Evolutionary conservation across 1,139 yeast species (phyloP), one percentile per base, ranked within the genome.

Genomic region (Kodamaea fungicola): DNA sequence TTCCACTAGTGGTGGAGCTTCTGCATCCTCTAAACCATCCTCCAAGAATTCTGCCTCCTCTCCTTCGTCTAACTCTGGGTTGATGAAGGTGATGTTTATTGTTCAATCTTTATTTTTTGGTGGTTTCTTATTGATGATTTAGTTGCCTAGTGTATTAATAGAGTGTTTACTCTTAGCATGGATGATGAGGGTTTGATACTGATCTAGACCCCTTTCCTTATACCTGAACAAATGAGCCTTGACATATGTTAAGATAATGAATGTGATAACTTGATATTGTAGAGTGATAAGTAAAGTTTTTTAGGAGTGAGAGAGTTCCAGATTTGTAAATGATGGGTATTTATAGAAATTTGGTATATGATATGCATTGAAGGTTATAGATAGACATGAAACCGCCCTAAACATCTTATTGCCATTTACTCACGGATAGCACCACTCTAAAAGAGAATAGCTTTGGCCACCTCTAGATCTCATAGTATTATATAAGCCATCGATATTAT

Each of bases 81-180:
- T 50, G 10, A 39, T 50, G 28, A 48, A 49, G 33, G 44, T 43
- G 8, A 42, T 52, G 32, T 38, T 52, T 31, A 41, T 44, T 38
- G 39, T 49, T 22, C 59, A 54, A 37, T 39, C 59, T 7, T 37
- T 51, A 16, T 32, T 52, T 6, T 47, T 56, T 41, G 59, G 59
- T 26, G 59, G 59, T 22, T 51, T 48, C 22, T 47, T 54, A 38
- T 32, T 49, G 33, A 32, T 43, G 28, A 37, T 43, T 31, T 45
- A 38, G 5, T 16, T 16, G 19, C 19, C 19, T 16, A 16, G 19
- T 16, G 19, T 16, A 16, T 16, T 16, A 16, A 16, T 16, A 16
- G 19, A 16, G 19, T 16, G 19, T 16, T 16, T 16, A 16, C 19
- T 16, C 19, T 16, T 4, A 16, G 19, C 19, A 16, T 16, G 19